Percentiles rank a stretch among this genome's conserved stretches.
Conservation (phyloP, 2,329 filamentous ascomycete genomes). For the Seiridium unicorne region DNA sequence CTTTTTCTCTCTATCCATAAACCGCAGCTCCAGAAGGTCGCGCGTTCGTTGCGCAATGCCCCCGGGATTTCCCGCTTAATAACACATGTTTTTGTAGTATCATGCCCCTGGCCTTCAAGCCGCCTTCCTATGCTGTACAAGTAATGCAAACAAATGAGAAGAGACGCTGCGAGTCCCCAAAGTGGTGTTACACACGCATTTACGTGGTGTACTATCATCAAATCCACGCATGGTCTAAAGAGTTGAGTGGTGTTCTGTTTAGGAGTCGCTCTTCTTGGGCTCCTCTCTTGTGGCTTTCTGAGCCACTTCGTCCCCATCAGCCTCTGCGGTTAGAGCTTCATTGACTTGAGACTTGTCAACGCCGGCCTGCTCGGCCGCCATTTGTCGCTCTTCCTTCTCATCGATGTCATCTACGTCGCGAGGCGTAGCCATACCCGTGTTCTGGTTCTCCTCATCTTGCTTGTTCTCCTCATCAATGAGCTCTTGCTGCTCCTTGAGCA, state of each 20-base stretch:
- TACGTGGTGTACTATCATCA: slow-evolving; percentile 9
- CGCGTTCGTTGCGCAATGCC: slow-evolving; percentile 15
- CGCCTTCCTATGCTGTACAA: slow-evolving; percentile 5
- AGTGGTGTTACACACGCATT: neutral
- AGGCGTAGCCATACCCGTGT: slow-evolving; percentile 69
- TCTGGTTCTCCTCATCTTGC: slow-evolving; percentile 80
- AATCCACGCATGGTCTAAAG: neutral
- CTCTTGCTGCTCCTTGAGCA: slow-evolving; percentile 97
- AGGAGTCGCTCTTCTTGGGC: slow-evolving; percentile 15
- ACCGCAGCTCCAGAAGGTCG: slow-evolving; percentile 11
- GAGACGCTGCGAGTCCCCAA: slow-evolving; percentile 2
- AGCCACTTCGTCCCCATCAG: slow-evolving; percentile 38
- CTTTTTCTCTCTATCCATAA: slow-evolving; percentile 13
- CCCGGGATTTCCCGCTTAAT: slow-evolving; percentile 13
- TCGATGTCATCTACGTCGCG: slow-evolving; percentile 92
- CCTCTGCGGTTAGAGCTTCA: slow-evolving; percentile 57
- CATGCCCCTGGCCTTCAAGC: neutral
- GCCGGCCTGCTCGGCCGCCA: slow-evolving; percentile 47
- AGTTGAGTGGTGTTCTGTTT: slow-evolving; percentile 12
- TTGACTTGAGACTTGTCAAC: slow-evolving; percentile 46
- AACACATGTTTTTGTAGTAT: slow-evolving; percentile 14
- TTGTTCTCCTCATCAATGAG: slow-evolving; percentile 96
- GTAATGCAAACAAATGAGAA: slow-evolving; percentile 26
- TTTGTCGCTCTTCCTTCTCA: slow-evolving; percentile 72
- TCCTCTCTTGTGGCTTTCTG: slow-evolving; percentile 25